Base-by-base conservation (phyloP, 192 early-diverging fungal genomes). In the Allomyces arbusculus region DNA sequence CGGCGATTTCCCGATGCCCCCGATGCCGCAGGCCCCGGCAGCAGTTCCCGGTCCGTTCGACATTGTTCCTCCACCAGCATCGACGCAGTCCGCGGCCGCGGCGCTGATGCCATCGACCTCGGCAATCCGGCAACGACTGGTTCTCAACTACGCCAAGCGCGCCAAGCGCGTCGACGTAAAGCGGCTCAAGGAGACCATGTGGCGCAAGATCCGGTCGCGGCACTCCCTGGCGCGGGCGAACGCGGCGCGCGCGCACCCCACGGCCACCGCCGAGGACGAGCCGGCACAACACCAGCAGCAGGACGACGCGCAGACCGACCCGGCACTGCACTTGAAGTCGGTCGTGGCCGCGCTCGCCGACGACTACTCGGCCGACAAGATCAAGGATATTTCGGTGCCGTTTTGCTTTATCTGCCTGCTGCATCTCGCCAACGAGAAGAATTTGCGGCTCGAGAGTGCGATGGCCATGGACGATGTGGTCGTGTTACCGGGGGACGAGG, bases 341-440 rank as follows among this genome's bases (percentile, higher is more conserved):
- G 73, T 97, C 1, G 80, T 95, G 33, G 69, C 80, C 25, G 76
- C 78, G 22, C 78, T 98, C 22, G 84, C 82, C 71, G 79, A 77
- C 62, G 69, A 86, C 61, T 98, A 98, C 69, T 74, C 87, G 58
- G 78, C 78, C 26, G 81, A 91, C 62, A 85, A 81, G 66, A 79
- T 91, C 66, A 80, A 84, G 66, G 95, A 98, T 61, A 94, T 98
- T 66, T 95, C 93, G 3, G 85, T 94, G n/a, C 84, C 92, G 26
- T 98, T 90, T 70, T 94, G 93, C 75, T 98, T 98, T 73, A 96
- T 98, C 67, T 95, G 93, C 68, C 72, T 98, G 63, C 74, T 98
- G 68, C 95, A 98, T 81, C 72, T 98, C 69, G 93, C 93, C 40
- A 95, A 98, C 71, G 94, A 97, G 73, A 85, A 91, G 70, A 84